A percentile compares a stretch with the other conserved stretches of the same genome.
Evolutionary conservation across 208 protist species (phyloP).

Genomic region (Leishmania braziliensis): DNA sequence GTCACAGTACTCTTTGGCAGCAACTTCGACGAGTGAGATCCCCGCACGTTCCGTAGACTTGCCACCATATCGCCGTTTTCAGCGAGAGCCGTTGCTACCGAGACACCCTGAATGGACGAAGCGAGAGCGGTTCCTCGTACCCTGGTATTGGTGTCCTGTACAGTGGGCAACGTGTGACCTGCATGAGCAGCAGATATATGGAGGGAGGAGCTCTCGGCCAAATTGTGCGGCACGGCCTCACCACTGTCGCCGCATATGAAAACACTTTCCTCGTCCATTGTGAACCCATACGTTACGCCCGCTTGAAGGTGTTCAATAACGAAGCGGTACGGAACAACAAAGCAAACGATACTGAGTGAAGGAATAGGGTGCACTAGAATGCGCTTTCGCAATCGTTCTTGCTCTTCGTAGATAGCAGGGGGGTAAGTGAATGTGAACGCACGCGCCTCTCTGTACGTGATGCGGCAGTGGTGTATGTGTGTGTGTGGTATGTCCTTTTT

Average conservation of each 20-base stretch:
- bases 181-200: conserved; percentile 11
- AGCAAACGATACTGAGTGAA: not conserved
- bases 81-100: not conserved
- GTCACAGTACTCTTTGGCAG: not conserved
- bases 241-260: conserved; percentile 20
- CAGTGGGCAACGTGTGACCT: not conserved
- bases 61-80: not conserved
- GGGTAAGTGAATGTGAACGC: not conserved
- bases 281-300: not conserved
- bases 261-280: conserved; percentile 40
- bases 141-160: not conserved
- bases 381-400: not conserved
- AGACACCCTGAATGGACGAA: not conserved
- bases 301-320: not conserved
- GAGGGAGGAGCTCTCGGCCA: conserved; percentile 17
- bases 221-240: not conserved
- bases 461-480: not conserved
- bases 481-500: not conserved
- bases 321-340: not conserved
- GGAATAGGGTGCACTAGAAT: not conserved
- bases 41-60: not conserved
- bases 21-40: not conserved
- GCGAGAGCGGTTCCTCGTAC: too few species aligned
- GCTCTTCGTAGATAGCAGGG: not conserved
- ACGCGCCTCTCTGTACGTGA: not conserved